Percentiles rank a stretch among this genome's conserved stretches.
Evolutionary conservation across 1,284 basidiomycete species (phyloP).

Genomic region (Retiboletus fuscus): DNA sequence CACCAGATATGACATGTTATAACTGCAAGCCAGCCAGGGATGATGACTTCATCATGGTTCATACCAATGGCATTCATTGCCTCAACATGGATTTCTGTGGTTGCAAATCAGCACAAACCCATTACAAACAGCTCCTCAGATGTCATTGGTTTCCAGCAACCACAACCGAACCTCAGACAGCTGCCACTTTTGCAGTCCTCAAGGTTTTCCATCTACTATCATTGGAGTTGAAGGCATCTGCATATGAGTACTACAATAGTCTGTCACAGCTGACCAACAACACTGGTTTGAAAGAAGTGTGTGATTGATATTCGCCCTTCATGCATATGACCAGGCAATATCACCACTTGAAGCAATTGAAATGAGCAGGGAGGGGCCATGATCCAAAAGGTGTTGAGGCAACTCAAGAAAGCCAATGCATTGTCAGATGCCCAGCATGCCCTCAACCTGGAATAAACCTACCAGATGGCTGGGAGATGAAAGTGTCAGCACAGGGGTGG

Average conservation of each 20-base stretch:
- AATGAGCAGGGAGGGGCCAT: background rate
- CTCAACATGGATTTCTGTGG: conserved; percentile 24
- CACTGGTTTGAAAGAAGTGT: background rate
- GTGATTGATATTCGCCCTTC: conserved; percentile 1
- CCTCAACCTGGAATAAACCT: conserved; percentile 4
- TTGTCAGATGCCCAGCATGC: background rate
- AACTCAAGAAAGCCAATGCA: background rate
- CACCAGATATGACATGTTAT: background rate
- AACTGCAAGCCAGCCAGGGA: background rate
- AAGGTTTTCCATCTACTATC: conserved; percentile 8
- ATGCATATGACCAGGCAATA: background rate
- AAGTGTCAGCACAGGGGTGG: background rate
- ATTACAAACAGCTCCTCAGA: conserved; percentile 14
- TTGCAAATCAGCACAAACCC: conserved; percentile 13
- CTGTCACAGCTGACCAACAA: background rate
- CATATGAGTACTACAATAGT: conserved; percentile 2
- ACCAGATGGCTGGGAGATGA: background rate
- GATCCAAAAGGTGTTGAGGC: background rate
- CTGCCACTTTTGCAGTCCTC: background rate
- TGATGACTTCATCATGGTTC: conserved; percentile 20
- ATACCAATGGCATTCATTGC: conserved; percentile 21
- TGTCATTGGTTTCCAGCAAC: background rate
- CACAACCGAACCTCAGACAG: background rate
- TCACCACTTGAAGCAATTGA: conserved; percentile 3
- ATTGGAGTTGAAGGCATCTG: background rate